Evolutionary conservation across 306 rosid genomes (phyloP), one percentile per base, ranked within the genome.

Genomic region (Begonia masoniana): DNA sequence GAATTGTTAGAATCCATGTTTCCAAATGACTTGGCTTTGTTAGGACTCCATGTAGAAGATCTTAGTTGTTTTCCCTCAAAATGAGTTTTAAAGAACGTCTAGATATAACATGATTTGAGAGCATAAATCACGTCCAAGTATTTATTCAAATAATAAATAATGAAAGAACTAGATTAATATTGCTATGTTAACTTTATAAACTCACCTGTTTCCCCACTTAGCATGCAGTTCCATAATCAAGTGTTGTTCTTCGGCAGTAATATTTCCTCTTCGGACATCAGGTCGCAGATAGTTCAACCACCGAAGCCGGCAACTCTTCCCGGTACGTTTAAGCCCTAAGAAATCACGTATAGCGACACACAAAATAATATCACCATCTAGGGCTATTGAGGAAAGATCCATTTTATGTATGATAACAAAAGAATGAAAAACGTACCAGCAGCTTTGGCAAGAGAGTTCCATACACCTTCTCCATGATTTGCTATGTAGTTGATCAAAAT

Each of bases 221-320:
- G 94, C 68, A 70, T 91, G 99, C 62, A 91, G 81, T 11, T 91
- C 99, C 83, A 91, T 76, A 68, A 91, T 91, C 75, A 86, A 56
- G 41, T 83, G 96, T 36, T 86, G 92, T 64, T 91, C 99, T 61
- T 91, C 99, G 0, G 84, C 69, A 26, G 99, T 86, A 67, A 91
- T 91, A 62, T 91, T 91, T 10, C 99, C 99, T 68, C 99, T 74
- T 56, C 96, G 78, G 39, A 92, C 88, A 52, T 92, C 96, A 0
- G 96, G 99, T 39, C 96, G 94, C 13, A 92, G 93, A 62, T 92
- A 92, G 68, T 92, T 92, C 55, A 92, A 72, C 99, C 99, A 92
- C 47, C 96, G 82, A 51, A 92, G 95, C 50, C 95, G 78, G 54
- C 99, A 92, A 53, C 99, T 92, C 64, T 92, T 92, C 15, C 99